Evolutionary conservation across 805 yeast genomes (phyloP).

Genomic region (Yarrowia yakushimensis): DNA sequence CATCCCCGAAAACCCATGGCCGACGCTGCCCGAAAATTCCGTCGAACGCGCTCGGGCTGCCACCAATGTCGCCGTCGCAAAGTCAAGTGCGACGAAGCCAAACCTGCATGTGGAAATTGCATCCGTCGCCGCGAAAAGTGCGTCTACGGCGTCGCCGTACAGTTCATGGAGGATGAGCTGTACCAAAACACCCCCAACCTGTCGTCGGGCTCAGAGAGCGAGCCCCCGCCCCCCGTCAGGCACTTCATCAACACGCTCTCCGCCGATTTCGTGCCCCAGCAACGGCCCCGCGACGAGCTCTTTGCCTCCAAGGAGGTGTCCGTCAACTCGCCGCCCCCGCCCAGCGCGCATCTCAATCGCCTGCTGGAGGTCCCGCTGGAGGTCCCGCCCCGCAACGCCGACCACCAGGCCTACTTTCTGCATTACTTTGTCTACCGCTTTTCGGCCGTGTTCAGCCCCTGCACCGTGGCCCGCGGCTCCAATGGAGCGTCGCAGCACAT

Average conservation of each 20-base stretch:
- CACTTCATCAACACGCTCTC: conserved; percentile 15
- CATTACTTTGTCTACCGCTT: conserved; percentile 18
- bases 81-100: conserved; percentile 24
- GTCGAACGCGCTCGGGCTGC: conserved; percentile 23
- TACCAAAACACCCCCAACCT: conserved; percentile 8
- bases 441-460: conserved; percentile 13
- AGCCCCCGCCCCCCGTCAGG: conserved; percentile 6
- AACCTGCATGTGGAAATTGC: conserved; percentile 21
- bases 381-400: conserved; percentile 2
- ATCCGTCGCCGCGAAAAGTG: conserved; percentile 19
- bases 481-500: background rate
- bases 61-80: conserved; percentile 24
- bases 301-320: conserved; percentile 16
- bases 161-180: conserved; percentile 12
- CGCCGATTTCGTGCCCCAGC: conserved; percentile 14
- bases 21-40: conserved; percentile 24
- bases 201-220: background rate
- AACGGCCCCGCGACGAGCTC: conserved; percentile 14
- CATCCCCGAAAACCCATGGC: conserved; percentile 19
- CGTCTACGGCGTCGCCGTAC: conserved; percentile 8
- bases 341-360: conserved; percentile 5
- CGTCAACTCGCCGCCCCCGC: conserved; percentile 10
- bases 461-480: background rate
- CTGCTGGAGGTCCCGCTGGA: conserved; percentile 6
- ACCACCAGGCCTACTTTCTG: conserved; percentile 21